Evolutionary conservation across 75 land plant species (phyloP), one percentile per base, ranked within the genome.

Genomic region (Selaginella tamariscina): DNA sequence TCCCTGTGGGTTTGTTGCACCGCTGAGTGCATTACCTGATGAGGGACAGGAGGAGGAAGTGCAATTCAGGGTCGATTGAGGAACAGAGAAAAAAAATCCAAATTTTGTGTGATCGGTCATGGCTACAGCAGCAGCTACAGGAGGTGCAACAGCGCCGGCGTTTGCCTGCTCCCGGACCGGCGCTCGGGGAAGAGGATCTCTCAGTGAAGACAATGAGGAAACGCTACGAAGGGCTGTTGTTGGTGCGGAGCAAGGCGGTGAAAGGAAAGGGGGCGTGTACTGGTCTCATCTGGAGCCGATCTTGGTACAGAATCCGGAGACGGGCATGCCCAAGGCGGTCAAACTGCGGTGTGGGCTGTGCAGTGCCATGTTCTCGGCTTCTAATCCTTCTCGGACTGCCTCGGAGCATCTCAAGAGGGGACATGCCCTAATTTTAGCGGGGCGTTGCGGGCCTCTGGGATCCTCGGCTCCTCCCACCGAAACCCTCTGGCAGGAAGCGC

Each of bases 181-280:
- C 49, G 5, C 11, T 5, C 49, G 49, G 49, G 15, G 81, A 56
- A 32, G 91, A 86, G 27, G 89, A 82, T 21, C 27, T 72, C 33
- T 70, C 94, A 22, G 76, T 73, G 60, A 82, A 77, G 73, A 81
- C 88, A 56, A 71, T 82, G 69, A 70, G 73, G 65, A 87, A 84
- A 77, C 69, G 94, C 28, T 89, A 82, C 73, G 88, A 89, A 44
- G 87, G 83, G 21, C 80, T 89, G 64, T 65, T 82, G 32, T 77
- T 77, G 31, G 94, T 89, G 56, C 70, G 88, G 9, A 77, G 65
- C 71, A 89, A 89, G 80, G 94, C 94, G 54, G 71, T 84, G 55
- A 89, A 85, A 64, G 94, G 94, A 23, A 89, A 89, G 54, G 94
- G 94, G 13, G 94, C 94, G 87, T 91, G 94, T 89, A 89, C 69